phyloP scores from a whole-genome alignment of 768 basidiomycete species.

The Postia placenta region DNA sequence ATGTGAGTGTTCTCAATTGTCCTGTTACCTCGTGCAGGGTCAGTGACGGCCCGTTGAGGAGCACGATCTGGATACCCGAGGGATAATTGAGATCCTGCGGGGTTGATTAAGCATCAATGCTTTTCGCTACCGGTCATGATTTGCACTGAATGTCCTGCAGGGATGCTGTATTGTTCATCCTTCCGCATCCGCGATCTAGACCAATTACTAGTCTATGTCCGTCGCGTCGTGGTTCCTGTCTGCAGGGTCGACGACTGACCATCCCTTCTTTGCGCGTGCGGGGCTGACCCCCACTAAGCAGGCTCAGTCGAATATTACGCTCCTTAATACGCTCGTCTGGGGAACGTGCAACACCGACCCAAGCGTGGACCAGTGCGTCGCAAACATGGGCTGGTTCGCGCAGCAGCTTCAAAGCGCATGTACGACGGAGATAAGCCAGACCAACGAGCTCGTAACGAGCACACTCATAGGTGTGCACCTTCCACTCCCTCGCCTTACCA shows the following conservation, averaged over 20 bases:
- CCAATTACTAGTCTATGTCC: no score
- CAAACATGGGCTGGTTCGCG: constrained; percentile 65
- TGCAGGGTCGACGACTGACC: neutral
- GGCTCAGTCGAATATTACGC: constrained; percentile 58
- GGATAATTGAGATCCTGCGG: no score
- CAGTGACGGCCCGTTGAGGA: no score
- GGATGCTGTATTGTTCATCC: no score
- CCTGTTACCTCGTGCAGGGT: no score
- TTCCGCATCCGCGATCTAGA: no score
- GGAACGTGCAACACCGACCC: constrained; percentile 69
- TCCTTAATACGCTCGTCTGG: constrained; percentile 67
- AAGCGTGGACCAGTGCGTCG: constrained; percentile 43
- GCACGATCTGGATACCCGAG: no score
- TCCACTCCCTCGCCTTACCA: neutral
- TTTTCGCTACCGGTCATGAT: no score
- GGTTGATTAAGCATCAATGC: no score
- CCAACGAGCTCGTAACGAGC: constrained; percentile 34
- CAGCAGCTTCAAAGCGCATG: constrained; percentile 44
- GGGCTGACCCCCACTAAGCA: constrained; percentile 25
- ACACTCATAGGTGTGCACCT: neutral
- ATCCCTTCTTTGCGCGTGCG: neutral
- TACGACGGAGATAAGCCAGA: constrained; percentile 43
- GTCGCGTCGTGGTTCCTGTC: neutral
- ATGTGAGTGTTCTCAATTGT: constrained; percentile 34
- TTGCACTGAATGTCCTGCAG: no score